Percentiles rank a stretch among this genome's conserved stretches.
Conservation (phyloP, 306 rosid species). For the Cicer pinnatifidum region DNA sequence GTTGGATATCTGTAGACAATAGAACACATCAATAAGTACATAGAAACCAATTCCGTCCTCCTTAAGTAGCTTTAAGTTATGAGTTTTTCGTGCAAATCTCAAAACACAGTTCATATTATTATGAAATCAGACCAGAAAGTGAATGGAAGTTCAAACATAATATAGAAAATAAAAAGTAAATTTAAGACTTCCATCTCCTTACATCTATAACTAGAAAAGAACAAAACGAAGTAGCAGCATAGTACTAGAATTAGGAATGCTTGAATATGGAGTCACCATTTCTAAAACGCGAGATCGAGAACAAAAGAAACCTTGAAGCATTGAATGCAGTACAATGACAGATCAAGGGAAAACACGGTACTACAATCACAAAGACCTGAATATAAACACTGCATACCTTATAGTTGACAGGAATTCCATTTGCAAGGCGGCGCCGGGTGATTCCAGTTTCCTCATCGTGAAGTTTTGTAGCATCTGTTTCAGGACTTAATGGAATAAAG, state of each 20-base stretch:
- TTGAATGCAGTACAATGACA: conserved; percentile 33
- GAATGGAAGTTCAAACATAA: conserved; percentile 16
- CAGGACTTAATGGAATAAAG: conserved; percentile 70
- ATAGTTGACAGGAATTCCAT: conserved; percentile 89
- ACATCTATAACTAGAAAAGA: conserved; percentile 26
- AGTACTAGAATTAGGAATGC: conserved; percentile 18
- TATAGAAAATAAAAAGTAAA: neutral
- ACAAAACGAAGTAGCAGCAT: conserved; percentile 14
- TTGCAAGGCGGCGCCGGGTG: conserved; percentile 75
- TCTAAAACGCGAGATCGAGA: neutral
- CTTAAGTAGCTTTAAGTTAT: neutral
- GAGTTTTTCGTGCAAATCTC: conserved; percentile 27
- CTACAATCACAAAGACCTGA: conserved; percentile 31
- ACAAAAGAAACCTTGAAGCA: conserved; percentile 7
- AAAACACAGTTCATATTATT: conserved; percentile 20
- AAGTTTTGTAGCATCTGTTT: conserved; percentile 59
- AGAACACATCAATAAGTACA: conserved; percentile 24
- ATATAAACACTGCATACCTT: conserved; percentile 63
- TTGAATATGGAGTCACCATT: neutral
- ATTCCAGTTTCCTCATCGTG: conserved; percentile 93
- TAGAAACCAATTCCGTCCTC: conserved; percentile 13
- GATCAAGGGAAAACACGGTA: conserved; percentile 35
- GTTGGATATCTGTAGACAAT: conserved; percentile 71
- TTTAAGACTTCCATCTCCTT: conserved; percentile 1
- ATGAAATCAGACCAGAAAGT: conserved; percentile 30